A percentile compares a stretch with the other conserved stretches of the same genome.
phyloP scores from a whole-genome alignment of 495 filamentous ascomycete genomes.

The Aspergillus biplanus region DNA sequence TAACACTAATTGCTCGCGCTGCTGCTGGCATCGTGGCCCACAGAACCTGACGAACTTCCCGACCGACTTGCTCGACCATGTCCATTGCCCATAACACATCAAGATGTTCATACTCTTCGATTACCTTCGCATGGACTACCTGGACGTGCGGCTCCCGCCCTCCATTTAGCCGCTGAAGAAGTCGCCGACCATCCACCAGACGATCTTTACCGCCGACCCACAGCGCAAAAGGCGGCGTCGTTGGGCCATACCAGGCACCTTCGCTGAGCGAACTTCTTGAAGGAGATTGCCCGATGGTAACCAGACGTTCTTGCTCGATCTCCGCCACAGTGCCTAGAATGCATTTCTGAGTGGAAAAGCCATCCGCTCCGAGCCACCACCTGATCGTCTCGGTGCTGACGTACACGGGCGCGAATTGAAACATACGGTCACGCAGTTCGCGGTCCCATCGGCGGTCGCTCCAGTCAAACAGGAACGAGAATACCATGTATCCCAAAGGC shows the following conservation, averaged over 20 bases:
- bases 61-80: constrained; percentile 78
- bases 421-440: constrained; percentile 78
- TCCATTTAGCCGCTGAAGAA: constrained; percentile 74
- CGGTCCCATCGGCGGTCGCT: constrained; percentile 85
- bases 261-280: constrained; percentile 38
- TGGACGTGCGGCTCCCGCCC: constrained; percentile 81
- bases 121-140: constrained; percentile 79
- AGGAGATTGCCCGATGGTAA: constrained; percentile 8
- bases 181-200: constrained; percentile 78
- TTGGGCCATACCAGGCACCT: constrained; percentile 79
- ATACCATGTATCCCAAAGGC: constrained; percentile 86
- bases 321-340: constrained; percentile 77
- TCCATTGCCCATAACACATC: constrained; percentile 98
- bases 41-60: constrained; percentile 78
- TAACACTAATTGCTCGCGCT: constrained; percentile 59
- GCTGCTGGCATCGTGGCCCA: constrained; percentile 70
- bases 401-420: constrained; percentile 90
- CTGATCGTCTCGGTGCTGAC: constrained; percentile 89
- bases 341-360: constrained; percentile 90
- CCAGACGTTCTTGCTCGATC: constrained; percentile 58
- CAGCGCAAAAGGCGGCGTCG: constrained; percentile 81
- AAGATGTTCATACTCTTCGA: constrained; percentile 92
- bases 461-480: constrained; percentile 91
- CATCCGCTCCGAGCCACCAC: constrained; percentile 93
- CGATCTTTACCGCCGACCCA: constrained; percentile 85